Evolutionary conservation across 305 asterid species (phyloP).

Genomic region (Fraxinus latifolia): DNA sequence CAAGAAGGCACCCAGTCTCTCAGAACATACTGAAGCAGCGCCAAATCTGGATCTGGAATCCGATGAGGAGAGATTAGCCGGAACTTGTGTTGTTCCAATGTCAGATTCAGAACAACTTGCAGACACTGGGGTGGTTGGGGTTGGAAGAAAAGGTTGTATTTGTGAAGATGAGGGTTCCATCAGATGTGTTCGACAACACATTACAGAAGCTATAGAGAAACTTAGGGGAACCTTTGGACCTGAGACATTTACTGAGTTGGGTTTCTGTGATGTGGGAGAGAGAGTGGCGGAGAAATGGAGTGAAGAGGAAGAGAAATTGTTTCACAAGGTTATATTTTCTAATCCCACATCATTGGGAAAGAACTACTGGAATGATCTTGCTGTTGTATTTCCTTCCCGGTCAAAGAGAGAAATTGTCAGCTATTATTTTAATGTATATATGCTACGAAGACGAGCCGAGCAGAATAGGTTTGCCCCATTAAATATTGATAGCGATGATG

Average conservation of each 20-base stretch:
- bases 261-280: conserved; percentile 72
- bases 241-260: conserved; percentile 46
- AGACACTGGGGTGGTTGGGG: conserved; percentile 25
- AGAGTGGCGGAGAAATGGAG: conserved; percentile 57
- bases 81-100: conserved; percentile 36
- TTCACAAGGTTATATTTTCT: conserved; percentile 53
- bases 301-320: conserved; percentile 45
- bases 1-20: conserved; percentile 8
- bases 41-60: conserved; percentile 8
- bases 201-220: conserved; percentile 60
- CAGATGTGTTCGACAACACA: conserved; percentile 65
- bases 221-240: conserved; percentile 47
- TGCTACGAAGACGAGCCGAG: conserved; percentile 60
- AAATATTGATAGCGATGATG: conserved; percentile 78
- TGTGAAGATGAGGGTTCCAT: conserved; percentile 64
- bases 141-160: conserved; percentile 44
- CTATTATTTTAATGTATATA: conserved; percentile 74
- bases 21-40: conserved; percentile 14
- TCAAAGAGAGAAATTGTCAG: conserved; percentile 57
- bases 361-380: conserved; percentile 60
- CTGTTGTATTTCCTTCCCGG: conserved; percentile 49
- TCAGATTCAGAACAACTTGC: conserved; percentile 19
- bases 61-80: conserved; percentile 35
- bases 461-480: conserved; percentile 57
- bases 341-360: conserved; percentile 48